Base-by-base conservation (phyloP, 129 eudicot species). In the Pseudognaphalium luteoalbum region DNA sequence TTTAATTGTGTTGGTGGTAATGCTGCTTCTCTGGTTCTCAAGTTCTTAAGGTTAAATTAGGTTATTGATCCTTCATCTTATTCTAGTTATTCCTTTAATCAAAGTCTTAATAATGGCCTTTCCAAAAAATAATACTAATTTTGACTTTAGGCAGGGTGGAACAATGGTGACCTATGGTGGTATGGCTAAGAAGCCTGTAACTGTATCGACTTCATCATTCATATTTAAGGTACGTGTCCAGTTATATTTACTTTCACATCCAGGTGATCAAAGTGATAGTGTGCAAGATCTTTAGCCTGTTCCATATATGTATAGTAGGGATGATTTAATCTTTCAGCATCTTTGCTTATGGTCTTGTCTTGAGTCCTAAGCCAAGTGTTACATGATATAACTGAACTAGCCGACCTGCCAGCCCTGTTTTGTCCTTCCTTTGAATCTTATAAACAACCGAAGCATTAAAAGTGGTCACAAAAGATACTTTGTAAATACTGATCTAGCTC, bases 131-230 rank as follows among this genome's bases (percentile, higher is more conserved):
- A 67, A 65, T 47, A 32, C 54, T 76, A 50, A 72, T 42, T 22
- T 25, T 69, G 74, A 57, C 63, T 77, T 67, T 83, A 90, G 98
- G 87, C 87, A 83, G 56, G 92, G 99, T 72, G 99, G 99, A 68
- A 95, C 92, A 8, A 95, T 95, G 99, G 99, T 89, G 72, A 95
- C 99, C 20, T 95, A 91, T 79, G 99, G 99, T 15, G 99, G 99
- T 51, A 95, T 95, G 99, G 80, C 99, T 22, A 95, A 95, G 92
- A 87, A 87, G 81, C 99, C 99, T 72, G 22, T 91, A 66, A 89
- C 96, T 15, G 96, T 91, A 22, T 86, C 97, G 78, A 95, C 99
- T 67, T 81, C 97, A 60, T 65, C 96, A 66, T 89, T 95, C 80
- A 95, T 95, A 65, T 95, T 95, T 73, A 91, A 95, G 89, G 98